phyloP scores from a whole-genome alignment of 2,329 filamentous ascomycete genomes.

The Calonectria leucothoes region DNA sequence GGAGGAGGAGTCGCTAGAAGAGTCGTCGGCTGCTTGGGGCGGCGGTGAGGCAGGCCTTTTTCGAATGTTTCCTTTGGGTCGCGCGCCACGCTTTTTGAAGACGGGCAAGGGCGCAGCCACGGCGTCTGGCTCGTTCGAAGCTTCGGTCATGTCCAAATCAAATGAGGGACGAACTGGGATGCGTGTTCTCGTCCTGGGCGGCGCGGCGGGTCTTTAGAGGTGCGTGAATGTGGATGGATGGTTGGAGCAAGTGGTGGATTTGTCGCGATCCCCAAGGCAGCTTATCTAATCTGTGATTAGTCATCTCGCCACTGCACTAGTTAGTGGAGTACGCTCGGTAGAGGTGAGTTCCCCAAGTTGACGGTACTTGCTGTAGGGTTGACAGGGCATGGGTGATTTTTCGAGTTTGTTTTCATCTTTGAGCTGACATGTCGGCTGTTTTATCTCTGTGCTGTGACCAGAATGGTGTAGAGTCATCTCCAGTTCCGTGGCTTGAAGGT shows the following conservation, averaged over 20 bases:
- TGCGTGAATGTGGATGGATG: background rate
- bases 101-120: background rate
- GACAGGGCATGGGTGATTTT: no score
- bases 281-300: background rate
- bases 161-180: background rate
- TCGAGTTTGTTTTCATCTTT: no score
- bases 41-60: conserved; percentile 7
- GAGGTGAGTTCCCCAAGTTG: background rate
- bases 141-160: background rate
- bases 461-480: no score
- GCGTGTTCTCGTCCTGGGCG: background rate
- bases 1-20: background rate
- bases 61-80: background rate
- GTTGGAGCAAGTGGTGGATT: background rate
- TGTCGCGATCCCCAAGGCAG: no score
- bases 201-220: background rate
- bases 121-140: background rate
- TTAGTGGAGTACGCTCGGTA: no score
- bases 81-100: conserved; percentile 2
- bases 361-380: no score
- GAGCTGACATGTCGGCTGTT: no score
- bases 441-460: no score
- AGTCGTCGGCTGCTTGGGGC: background rate
- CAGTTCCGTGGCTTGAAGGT: no score
- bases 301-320: background rate